Evolutionary conservation across 1,284 basidiomycete species (phyloP), one percentile per base, ranked within the genome.

Genomic region (Fomitopsis palustris): DNA sequence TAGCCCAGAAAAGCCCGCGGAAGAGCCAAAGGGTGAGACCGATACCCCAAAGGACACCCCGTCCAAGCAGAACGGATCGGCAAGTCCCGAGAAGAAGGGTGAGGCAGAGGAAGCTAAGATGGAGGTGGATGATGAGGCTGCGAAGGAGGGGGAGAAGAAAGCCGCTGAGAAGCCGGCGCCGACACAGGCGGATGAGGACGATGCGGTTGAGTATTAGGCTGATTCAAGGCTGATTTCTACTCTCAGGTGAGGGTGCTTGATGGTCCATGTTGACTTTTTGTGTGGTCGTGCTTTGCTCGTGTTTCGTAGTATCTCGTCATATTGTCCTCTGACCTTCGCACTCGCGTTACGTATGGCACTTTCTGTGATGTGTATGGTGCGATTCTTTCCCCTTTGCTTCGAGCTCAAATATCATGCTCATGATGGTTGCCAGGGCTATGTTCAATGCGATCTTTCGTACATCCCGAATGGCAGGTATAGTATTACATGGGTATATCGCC

Each of bases 121-220:
- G 69, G 66, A 67, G n/a, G 61, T 69, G n/a, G 65, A 64, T 5
- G 72, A 72, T 35, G 45, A 69, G 61, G 54, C 17, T 14, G 67
- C 70, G 49, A 63, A 68, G 5, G 69, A 64, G 58, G 37, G 25
- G 25, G 45, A 58, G 42, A 74, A 72, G 65, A 73, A 69, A 62
- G 35, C 8, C 8, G 35, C 35, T 9, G 75, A 77, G 59, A 72
- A 58, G 17, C 61, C 64, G 64, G 67, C 68, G 54, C 45, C 63
- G 27, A 65, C 67, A 60, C 64, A 74, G 51, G 79, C 78, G 53
- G 81, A 84, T 56, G 83, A 84, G 54, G 83, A 85, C 63, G 83
- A 85, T 66, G 83, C 83, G 25, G 82, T 85, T 55, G 83, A 85
- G 72, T 85, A 85, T 69, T 85, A 70, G 70, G n/a, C n/a, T n/a